These are phyloP conservation scores for Pittosporum tobira DNA, from an alignment of 129 eudicot genomes.

Conservation along the genomic window DNA sequence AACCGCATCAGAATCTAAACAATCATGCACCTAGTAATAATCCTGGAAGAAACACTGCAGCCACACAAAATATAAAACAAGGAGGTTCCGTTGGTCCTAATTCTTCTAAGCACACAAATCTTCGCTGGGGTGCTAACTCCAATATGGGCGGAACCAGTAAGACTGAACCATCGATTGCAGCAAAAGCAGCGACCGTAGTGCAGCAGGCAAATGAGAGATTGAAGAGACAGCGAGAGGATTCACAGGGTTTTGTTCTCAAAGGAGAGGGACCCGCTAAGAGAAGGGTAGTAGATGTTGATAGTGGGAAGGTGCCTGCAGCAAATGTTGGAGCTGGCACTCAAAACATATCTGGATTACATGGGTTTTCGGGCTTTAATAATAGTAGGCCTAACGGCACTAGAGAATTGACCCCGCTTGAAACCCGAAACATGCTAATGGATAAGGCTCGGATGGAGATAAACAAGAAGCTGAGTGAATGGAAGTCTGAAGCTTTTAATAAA, in stretches of 20 bases:
- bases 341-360: slow-evolving; percentile 25
- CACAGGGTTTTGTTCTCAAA: slow-evolving; percentile 20
- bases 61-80: slow-evolving; percentile 20
- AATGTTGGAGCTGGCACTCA: slow-evolving; percentile 28
- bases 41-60: slow-evolving; percentile 20
- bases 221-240: slow-evolving; percentile 56
- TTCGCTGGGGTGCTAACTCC: slow-evolving; percentile 24
- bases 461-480: slow-evolving; percentile 41
- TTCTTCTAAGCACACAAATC: slow-evolving; percentile 17
- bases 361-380: slow-evolving; percentile 14
- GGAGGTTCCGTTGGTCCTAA: slow-evolving; percentile 13
- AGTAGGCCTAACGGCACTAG: slow-evolving; percentile 32
- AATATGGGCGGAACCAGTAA: slow-evolving; percentile 8
- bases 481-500: slow-evolving; percentile 9
- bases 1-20: slow-evolving; percentile 24
- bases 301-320: slow-evolving; percentile 26
- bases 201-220: slow-evolving; percentile 53
- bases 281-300: slow-evolving; percentile 29
- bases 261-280: slow-evolving; percentile 36
- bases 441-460: slow-evolving; percentile 51
- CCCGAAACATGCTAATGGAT: slow-evolving; percentile 41
- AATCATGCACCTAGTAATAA: slow-evolving; percentile 17
- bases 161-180: slow-evolving; percentile 40
- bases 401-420: slow-evolving; percentile 51
- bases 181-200: slow-evolving; percentile 53